Evolutionary conservation across 352 stramenopile species (phyloP).

Genomic region (Hyaloperonospora brassicae): DNA sequence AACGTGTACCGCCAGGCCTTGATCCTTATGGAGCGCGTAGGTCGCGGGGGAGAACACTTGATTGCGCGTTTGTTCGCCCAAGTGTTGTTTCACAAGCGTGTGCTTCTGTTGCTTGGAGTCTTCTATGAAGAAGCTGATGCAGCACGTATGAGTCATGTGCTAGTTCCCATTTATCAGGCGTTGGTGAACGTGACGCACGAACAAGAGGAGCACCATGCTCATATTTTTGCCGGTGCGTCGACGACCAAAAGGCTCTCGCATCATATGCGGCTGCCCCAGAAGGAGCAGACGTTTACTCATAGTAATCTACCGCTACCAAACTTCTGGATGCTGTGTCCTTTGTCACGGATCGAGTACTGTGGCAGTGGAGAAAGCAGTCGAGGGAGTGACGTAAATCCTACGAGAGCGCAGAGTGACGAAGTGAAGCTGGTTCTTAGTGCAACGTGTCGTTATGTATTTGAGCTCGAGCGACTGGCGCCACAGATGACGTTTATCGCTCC

Average conservation of each 20-base stretch:
- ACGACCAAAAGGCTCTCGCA: slow-evolving; percentile 34
- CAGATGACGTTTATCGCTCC: slow-evolving; percentile 17
- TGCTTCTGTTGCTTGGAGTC: slow-evolving; percentile 34
- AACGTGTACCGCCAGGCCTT: slow-evolving; percentile 36
- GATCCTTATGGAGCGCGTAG: slow-evolving; percentile 31
- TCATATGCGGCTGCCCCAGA: slow-evolving; percentile 50
- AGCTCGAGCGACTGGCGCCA: slow-evolving; percentile 33
- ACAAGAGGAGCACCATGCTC: slow-evolving; percentile 46
- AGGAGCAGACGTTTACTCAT: slow-evolving; percentile 41
- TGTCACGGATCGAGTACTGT: slow-evolving; percentile 59
- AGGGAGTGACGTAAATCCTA: slow-evolving; percentile 20
- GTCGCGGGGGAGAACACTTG: slow-evolving; percentile 43
- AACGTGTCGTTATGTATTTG: slow-evolving; percentile 54
- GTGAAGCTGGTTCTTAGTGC: slow-evolving; percentile 69
- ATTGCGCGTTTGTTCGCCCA: slow-evolving; percentile 35
- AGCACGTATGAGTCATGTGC: slow-evolving; percentile 35
- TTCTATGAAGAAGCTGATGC: slow-evolving; percentile 40
- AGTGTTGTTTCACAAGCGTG: slow-evolving; percentile 39
- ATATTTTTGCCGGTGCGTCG: slow-evolving; percentile 22
- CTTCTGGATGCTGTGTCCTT: slow-evolving; percentile 63
- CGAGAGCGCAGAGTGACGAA: slow-evolving; percentile 47
- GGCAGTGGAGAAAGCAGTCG: slow-evolving; percentile 17
- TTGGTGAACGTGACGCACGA: slow-evolving; percentile 46
- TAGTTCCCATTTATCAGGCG: slow-evolving; percentile 63
- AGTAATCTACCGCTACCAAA: slow-evolving; percentile 54